These are phyloP conservation scores for Lanzia echinophila DNA, from an alignment of 2,329 filamentous ascomycete genomes.

Conservation along the genomic window DNA sequence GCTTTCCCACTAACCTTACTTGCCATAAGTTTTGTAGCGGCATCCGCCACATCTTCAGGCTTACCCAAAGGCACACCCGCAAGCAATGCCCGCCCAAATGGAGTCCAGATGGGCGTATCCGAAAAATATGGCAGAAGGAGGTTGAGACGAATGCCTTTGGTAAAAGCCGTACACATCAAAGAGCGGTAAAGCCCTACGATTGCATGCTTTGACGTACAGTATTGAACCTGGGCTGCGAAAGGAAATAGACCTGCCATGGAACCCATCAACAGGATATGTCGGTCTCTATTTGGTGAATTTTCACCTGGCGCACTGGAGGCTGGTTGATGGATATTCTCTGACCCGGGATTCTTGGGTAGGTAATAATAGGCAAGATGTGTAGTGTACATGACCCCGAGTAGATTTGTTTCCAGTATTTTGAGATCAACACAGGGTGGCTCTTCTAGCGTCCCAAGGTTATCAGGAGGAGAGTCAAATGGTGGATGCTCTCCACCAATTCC, in stretches of 20 bases:
- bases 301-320: conserved; percentile 27
- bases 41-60: conserved; percentile 55
- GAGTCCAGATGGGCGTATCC: conserved; percentile 51
- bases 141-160: conserved; percentile 53
- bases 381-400: conserved; percentile 59
- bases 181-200: conserved; percentile 58
- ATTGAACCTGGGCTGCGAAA: conserved; percentile 43
- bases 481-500: conserved; percentile 49
- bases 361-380: conserved; percentile 56
- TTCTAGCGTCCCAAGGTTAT: not conserved
- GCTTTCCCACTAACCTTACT: conserved; percentile 48
- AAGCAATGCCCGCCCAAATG: conserved; percentile 42
- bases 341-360: conserved; percentile 43
- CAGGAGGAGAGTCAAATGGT: not conserved
- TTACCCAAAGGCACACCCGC: conserved; percentile 49
- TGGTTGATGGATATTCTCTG: conserved; percentile 18
- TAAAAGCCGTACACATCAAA: conserved; percentile 44
- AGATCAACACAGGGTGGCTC: conserved; percentile 42
- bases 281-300: conserved; percentile 39
- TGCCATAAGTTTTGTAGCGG: conserved; percentile 53
- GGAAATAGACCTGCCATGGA: conserved; percentile 51
- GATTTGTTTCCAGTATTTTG: conserved; percentile 53
- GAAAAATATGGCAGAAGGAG: conserved; percentile 62
- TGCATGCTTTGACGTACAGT: conserved; percentile 58
- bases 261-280: conserved; percentile 56